Conservation (phyloP, 2,329 filamentous ascomycete species). For the Lasiodiplodia sp. region DNA sequence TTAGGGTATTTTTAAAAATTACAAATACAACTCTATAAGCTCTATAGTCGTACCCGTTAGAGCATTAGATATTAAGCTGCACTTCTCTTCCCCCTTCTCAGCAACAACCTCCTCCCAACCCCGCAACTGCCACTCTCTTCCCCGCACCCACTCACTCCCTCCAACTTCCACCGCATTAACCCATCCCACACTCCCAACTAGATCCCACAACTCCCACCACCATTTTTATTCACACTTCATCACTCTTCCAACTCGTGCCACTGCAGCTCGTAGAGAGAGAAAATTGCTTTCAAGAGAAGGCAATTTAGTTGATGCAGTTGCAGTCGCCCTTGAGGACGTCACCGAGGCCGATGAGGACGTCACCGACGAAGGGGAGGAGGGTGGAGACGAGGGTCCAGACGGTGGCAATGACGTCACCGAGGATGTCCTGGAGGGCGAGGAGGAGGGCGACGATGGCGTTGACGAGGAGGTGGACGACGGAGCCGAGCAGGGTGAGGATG, state of each 20-base stretch:
- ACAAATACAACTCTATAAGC: constrained; percentile 27
- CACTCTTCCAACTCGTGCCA: background rate
- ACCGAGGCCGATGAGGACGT: constrained; percentile 31
- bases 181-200: background rate
- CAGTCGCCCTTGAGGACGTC: constrained; percentile 30
- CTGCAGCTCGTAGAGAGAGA: background rate
- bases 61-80: constrained; percentile 26
- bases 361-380: constrained; percentile 30
- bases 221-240: background rate
- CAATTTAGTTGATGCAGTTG: constrained; percentile 28
- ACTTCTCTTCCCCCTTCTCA: constrained; percentile 3
- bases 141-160: background rate
- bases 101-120: background rate
- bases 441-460: constrained; percentile 30
- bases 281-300: background rate
- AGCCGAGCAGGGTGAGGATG: constrained; percentile 29
- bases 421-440: constrained; percentile 23
- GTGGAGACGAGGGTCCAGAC: constrained; percentile 28
- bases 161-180: background rate
- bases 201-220: background rate
- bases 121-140: background rate
- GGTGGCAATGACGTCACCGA: constrained; percentile 29
- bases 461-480: constrained; percentile 30
- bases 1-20: constrained; percentile 27
- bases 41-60: constrained; percentile 24